Conservation (phyloP, 805 yeast species). For the Ascoidea asiatica region DNA sequence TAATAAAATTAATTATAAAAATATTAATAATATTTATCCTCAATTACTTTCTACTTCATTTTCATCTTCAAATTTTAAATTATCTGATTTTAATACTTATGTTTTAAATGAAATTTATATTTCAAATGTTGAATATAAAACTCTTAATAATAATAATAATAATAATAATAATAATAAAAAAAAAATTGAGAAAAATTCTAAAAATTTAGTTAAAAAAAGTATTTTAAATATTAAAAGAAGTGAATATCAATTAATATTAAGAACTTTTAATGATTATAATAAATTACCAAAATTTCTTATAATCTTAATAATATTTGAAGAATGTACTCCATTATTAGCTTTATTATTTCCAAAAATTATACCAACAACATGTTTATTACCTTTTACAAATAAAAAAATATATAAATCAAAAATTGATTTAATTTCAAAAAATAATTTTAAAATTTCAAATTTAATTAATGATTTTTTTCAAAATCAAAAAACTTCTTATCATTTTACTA, state of each 20-base stretch:
- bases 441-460: constrained; percentile 7
- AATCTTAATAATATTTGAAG: constrained; percentile 35
- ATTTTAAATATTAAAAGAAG: constrained; percentile 29
- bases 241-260: constrained; percentile 28
- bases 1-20: constrained; percentile 10
- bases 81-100: constrained; percentile 19
- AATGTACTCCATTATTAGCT: constrained; percentile 39
- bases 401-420: too few relatives aligned
- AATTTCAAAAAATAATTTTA: not conserved
- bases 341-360: constrained; percentile 39
- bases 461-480: constrained; percentile 13
- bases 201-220: constrained; percentile 1
- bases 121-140: constrained; percentile 22
- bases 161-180: not conserved
- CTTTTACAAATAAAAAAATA: constrained; percentile 11
- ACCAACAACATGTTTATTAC: constrained; percentile 45
- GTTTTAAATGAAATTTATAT: constrained; percentile 23
- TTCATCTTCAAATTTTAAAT: too few relatives aligned
- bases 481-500: not conserved
- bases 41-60: not conserved
- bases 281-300: constrained; percentile 42
- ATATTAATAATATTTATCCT: constrained; percentile 5
- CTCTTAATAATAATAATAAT: constrained; percentile 4
- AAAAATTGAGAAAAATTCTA: constrained; percentile 13
- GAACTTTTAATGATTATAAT: constrained; percentile 25